Evolutionary conservation across 768 basidiomycete genomes (phyloP), one percentile per base, ranked within the genome.

Genomic region (Ramaria sp.): DNA sequence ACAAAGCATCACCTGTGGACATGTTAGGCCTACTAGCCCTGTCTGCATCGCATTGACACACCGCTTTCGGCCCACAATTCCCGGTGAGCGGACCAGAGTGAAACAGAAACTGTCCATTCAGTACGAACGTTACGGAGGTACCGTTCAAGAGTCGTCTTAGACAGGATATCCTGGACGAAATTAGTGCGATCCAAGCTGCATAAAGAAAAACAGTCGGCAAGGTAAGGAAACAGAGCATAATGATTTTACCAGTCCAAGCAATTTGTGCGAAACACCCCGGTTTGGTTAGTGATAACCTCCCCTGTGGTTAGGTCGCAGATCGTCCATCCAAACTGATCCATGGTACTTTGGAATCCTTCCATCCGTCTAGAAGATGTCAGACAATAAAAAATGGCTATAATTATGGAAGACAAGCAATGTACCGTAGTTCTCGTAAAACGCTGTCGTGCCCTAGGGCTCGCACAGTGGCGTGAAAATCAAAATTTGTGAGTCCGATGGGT

Each of bases 61-160:
- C 93, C 93, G 62, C 92, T 95, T 71, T 94, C 95, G 1, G 96
- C 96, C 94, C 94, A 99, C 3, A 98, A 71, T 64, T 94, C 88
- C 20, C 94, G 82, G 67, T 98, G 95, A 44, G 88, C 74, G 0
- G 79, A 74, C 90, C 93, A 97, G 9, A 98, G 71, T 7, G 77
- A 69, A 55, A 71, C 73, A 9, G 81, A 80, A 50, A 78, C 75
- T 27, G 81, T 63, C 86, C 88, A 93, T 63, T 85, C 85, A 1
- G 82, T 79, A 38, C 82, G 82, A 48, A 88, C 80, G 37, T 91
- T 82, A 39, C 74, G 65, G 34, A 98, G 78, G 64, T 90, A 98
- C 58, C 88, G 79, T 62, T 92, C 85, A 15, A 97, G 73, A 0
- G 84, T 81, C 39, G 77, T 78, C 12, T 85, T 78, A 3, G 94